Evolutionary conservation across 331 rosid genomes (phyloP), one percentile per base, ranked within the genome.

Genomic region (Dryas integrifolia): DNA sequence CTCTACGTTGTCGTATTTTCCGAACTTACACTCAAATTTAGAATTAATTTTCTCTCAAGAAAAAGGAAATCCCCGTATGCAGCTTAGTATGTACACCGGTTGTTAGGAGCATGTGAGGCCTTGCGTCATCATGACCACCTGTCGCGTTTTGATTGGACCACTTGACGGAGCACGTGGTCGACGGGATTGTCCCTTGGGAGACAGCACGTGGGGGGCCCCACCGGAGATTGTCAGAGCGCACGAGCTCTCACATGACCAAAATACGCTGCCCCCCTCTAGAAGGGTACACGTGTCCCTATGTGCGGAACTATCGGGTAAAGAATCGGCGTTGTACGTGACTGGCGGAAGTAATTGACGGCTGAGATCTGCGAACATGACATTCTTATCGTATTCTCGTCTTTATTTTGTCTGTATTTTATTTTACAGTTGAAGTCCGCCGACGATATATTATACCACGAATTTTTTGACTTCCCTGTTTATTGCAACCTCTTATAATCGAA

Each of bases 161-260:
- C 58, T 5, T 4, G 78, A 60, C 15, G 69, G 38, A 83, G 84
- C 90, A 85, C 88, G 89, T 90, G 96, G 65, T 3, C 44, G 18
- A n/a, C 41, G 59, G 35, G 53, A 51, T 30, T 57, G 26, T 48
- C 21, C n/a, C 14, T 0, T 24, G 59, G 15, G 30, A 49, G 60
- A 52, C 61, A 52, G 70, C 88, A 87, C 91, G 70, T 91, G 96
- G 97, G 0, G 86, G 87, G 87, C 7, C 86, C 86, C 83, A 58
- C 44, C 0, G 0, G 16, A 1, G 6, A n/a, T 62, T 67, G 85
- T 72, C 77, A 69, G 77, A 43, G 7, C 55, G 73, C 96, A 90
- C 85, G 82, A 82, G 84, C 73, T 69, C 76, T 70, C 95, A 86
- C 92, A 79, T 90, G 92, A 73, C 43, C 24, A 6, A 65, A 71